Evolutionary conservation across 2,329 filamentous ascomycete genomes (phyloP).

Genomic region (Hymenoscyphus fructigenus): DNA sequence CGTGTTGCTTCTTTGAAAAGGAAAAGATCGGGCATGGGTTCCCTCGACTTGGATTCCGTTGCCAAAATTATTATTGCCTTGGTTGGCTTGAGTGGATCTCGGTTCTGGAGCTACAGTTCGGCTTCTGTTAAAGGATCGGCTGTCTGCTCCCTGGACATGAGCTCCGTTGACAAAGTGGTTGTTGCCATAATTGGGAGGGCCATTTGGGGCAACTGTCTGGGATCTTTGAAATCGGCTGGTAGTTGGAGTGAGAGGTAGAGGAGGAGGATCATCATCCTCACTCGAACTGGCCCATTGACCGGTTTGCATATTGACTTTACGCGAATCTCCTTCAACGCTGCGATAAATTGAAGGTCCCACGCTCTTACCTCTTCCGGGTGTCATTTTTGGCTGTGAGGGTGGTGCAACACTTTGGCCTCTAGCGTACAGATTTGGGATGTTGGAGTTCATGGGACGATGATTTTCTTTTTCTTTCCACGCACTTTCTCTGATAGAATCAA

Average conservation of each 20-base stretch:
- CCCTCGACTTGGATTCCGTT: neutral
- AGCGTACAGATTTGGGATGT: neutral
- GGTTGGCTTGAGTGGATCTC: neutral
- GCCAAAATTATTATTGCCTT: neutral
- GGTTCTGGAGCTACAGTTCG: neutral
- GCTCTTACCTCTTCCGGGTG: neutral
- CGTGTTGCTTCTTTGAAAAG: neutral
- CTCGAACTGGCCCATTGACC: neutral
- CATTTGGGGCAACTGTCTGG: neutral
- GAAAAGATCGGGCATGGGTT: neutral
- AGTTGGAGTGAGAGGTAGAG: neutral
- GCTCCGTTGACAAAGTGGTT: neutral
- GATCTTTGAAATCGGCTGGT: neutral
- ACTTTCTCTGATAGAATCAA: neutral
- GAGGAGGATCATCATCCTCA: neutral
- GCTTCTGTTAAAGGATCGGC: neutral
- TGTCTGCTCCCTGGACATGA: neutral
- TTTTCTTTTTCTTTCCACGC: neutral
- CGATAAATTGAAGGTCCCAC: neutral
- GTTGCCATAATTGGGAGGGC: neutral
- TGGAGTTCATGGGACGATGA: neutral
- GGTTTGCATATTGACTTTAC: neutral
- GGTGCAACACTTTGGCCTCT: slow-evolving; percentile 1
- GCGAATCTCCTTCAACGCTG: neutral
- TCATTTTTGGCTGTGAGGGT: too few species aligned